Evolutionary conservation across 2,329 filamentous ascomycete genomes (phyloP), one percentile per base, ranked within the genome.

Genomic region (Teratosphaeria gauchensis): DNA sequence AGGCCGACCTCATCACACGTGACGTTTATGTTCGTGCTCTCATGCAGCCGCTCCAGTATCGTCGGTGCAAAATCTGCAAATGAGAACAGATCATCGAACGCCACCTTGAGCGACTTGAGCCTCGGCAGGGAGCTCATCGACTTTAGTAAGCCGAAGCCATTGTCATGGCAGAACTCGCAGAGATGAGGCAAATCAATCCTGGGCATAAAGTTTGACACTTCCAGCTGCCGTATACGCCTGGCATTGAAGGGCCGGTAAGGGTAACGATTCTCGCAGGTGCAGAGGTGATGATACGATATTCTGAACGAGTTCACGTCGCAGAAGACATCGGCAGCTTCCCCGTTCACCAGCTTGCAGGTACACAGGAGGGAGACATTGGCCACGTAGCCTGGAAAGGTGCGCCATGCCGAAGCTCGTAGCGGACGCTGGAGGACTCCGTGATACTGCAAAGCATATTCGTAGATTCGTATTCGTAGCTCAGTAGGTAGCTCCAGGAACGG

Each of bases 391-490:
- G 35, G 28, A 24, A 24, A 55, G 14, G 14, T 31, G 5, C 30
- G 35, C 51, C 52, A 52, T 21, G 52, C 30, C 16, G 48, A 28
- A 1, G 48, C 51, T 46, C 56, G 28, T 8, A 56, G 19, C 7
- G 56, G 59, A 21, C 54, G 28, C 19, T 56, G 52, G 8, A 60
- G 53, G 12, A 51, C 31, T 14, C 54, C 19, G 11, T 19, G 42
- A 28, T 46, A 53, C 4, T 53, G 55, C 12, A 62, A 24, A 9
- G 56, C 55, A 24, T 59, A 35, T 14, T 33, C 51, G 53, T 57
- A 62, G 42, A 59, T 59, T 12, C 42, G 51, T 6, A 59, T 31
- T 2, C 60, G 38, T 6, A 59, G 58, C 35, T 62, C 60, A 46
- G 58, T 3, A 8, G 60, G 60, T 3, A 59, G 55, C n/a, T 33